phyloP scores from a whole-genome alignment of 495 filamentous ascomycete genomes.

The Cudoniella acicularis region DNA sequence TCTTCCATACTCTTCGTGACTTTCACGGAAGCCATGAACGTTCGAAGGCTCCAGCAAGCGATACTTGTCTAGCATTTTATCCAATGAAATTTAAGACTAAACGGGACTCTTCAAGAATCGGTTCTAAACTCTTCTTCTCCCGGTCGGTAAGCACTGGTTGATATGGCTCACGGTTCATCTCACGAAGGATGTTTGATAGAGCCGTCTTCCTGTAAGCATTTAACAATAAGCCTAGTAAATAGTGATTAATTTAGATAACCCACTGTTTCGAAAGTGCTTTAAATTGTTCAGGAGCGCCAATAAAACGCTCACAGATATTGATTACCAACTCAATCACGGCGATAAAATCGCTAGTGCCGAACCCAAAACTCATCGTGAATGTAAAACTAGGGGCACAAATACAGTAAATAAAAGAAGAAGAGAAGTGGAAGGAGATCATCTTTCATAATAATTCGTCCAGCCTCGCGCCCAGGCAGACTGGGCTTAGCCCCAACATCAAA shows the following conservation, averaged over 20 bases:
- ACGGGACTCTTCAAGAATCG: too few species aligned
- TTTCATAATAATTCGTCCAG: too few species aligned
- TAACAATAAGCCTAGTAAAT: neutral
- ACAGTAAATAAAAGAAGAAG: too few species aligned
- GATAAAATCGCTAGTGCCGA: constrained; percentile 8
- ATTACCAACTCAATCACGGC: constrained; percentile 24
- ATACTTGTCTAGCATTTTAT: constrained; percentile 12
- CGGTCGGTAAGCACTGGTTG: too few species aligned
- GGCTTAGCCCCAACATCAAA: too few species aligned
- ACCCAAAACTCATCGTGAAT: constrained; percentile 34
- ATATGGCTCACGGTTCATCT: too few species aligned
- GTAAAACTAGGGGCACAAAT: too few species aligned
- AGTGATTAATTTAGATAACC: neutral
- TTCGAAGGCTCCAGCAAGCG: neutral
- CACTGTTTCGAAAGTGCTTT: constrained; percentile 24
- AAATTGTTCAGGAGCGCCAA: constrained; percentile 27
- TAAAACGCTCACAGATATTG: constrained; percentile 27
- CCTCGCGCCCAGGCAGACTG: too few species aligned
- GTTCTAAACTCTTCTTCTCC: too few species aligned
- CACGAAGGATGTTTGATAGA: constrained; percentile 24
- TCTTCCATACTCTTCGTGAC: constrained; percentile 25
- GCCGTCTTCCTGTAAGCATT: constrained; percentile 20
- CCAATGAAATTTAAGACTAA: too few species aligned
- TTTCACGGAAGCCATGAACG: constrained; percentile 3
- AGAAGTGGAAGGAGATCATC: too few species aligned